Conservation (phyloP, 164 flowering plant species). For the Tetrastigma voinierianum region DNA sequence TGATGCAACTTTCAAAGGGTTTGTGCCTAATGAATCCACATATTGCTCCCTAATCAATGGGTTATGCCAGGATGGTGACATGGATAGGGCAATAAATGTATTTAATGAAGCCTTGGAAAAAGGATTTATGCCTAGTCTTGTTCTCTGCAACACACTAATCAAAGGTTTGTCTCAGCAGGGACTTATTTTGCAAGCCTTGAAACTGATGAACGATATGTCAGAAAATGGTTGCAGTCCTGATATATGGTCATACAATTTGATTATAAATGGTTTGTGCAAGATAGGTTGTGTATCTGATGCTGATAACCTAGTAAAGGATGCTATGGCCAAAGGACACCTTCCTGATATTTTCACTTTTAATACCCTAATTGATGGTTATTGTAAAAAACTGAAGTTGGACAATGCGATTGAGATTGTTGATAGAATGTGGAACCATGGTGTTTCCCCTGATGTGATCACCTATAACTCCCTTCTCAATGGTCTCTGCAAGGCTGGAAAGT, state of each 20-base stretch:
- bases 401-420: conserved; percentile 57
- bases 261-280: conserved; percentile 83
- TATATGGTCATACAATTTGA: conserved; percentile 82
- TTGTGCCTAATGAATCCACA: conserved; percentile 71
- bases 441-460: conserved; percentile 79
- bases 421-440: conserved; percentile 65
- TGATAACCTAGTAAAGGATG: conserved; percentile 51
- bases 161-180: conserved; percentile 79
- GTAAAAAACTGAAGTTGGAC: conserved; percentile 60
- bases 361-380: conserved; percentile 81
- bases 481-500: conserved; percentile 72
- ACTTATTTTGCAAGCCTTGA: conserved; percentile 64
- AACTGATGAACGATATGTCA: conserved; percentile 73
- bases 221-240: conserved; percentile 60
- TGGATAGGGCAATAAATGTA: conserved; percentile 54
- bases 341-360: conserved; percentile 89
- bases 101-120: conserved; percentile 50
- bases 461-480: conserved; percentile 80
- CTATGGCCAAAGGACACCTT: conserved; percentile 57
- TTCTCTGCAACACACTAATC: conserved; percentile 68
- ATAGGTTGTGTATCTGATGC: conserved; percentile 79
- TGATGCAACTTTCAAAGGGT: conserved; percentile 70
- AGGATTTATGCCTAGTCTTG: conserved; percentile 55
- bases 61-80: conserved; percentile 65
- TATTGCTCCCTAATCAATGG: conserved; percentile 73